phyloP scores from a whole-genome alignment of 805 yeast species.

The Candida golubevii region DNA sequence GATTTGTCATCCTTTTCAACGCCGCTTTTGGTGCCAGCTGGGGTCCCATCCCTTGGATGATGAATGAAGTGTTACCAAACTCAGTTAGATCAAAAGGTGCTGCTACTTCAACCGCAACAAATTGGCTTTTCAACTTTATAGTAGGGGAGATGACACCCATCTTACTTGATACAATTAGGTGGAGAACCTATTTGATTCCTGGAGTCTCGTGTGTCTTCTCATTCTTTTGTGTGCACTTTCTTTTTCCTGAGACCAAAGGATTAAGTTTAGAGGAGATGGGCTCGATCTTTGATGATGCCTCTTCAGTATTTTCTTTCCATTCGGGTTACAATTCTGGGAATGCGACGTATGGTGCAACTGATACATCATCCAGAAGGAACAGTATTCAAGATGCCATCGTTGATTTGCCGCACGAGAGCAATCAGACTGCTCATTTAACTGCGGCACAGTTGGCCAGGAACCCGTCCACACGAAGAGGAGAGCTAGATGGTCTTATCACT shows the following conservation, averaged over 20 bases:
- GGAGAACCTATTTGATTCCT: constrained; percentile 81
- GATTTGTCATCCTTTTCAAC: constrained; percentile 72
- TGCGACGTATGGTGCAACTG: constrained; percentile 13
- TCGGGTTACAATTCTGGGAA: constrained; percentile 21
- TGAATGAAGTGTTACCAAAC: constrained; percentile 82
- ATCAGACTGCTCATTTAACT: constrained; percentile 13
- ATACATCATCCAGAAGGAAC: constrained; percentile 8
- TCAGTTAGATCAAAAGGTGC: constrained; percentile 87
- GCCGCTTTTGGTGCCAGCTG: constrained; percentile 85
- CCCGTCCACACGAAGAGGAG: constrained; percentile 27
- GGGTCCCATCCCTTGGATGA: constrained; percentile 96
- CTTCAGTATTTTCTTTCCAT: constrained; percentile 41
- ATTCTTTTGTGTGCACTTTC: constrained; percentile 62
- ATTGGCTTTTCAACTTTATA: constrained; percentile 88
- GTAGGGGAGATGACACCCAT: constrained; percentile 93
- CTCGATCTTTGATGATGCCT: constrained; percentile 67
- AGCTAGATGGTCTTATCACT: constrained; percentile 28
- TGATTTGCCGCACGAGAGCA: constrained; percentile 6
- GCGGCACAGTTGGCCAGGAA: constrained; percentile 46
- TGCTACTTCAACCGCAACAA: constrained; percentile 83
- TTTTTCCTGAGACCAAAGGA: constrained; percentile 90
- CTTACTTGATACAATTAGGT: constrained; percentile 66
- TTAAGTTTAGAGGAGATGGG: constrained; percentile 90
- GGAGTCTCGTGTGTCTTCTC: constrained; percentile 74
- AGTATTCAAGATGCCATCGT: constrained; percentile 1